Base-by-base conservation (phyloP, 2,329 filamentous ascomycete genomes). In the Sporothrix luriei region DNA sequence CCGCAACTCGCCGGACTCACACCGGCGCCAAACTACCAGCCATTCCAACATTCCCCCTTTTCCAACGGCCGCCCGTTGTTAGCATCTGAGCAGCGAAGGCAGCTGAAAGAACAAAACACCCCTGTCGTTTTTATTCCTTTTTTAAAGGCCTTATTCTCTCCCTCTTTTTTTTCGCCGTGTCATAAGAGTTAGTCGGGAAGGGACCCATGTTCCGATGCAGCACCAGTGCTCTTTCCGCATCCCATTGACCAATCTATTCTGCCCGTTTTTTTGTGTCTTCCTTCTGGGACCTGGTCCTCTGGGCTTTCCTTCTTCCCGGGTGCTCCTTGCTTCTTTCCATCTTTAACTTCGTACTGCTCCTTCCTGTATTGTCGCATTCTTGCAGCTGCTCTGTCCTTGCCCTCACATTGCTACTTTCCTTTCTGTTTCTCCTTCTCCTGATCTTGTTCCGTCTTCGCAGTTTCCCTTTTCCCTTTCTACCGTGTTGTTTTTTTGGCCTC, bases 201-300 rank as follows among this genome's bases (percentile, higher is more conserved):
- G 19, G 65, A 66, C 69, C 65, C 57, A 68, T 49, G 55, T 43
- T 70, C 46, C 55, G 52, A 46, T 29, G 51, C 62, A 51, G 62
- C 4, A 51, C 5, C 54, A 62, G 67, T 55, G 57, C 49, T 49
- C 54, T 46, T 46, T 46, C 38, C 11, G 24, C 26, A 51, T 24
- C 52, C 66, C 66, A 68, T 66, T 70, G 69, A 66, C 69, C 69
- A 70, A 68, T 70, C 69, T 52, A 14, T 64, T 46, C 21, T 29
- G 38, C 57, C 49, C 64, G 33, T 33, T 33, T 7, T 33, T 33
- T 6, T 33, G 33, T 7, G 33, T 7, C 9, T 70, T 70, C 54
- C 24, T 69, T 61, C 68, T 69, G 49, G 55, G 19, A 29, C 57
- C 65, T 51, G 54, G 54, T 62, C 46, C 55, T 52, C 65, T 66